Base-by-base conservation (phyloP, 148 eudicot species). In the Vaccinium vitisidaea region DNA sequence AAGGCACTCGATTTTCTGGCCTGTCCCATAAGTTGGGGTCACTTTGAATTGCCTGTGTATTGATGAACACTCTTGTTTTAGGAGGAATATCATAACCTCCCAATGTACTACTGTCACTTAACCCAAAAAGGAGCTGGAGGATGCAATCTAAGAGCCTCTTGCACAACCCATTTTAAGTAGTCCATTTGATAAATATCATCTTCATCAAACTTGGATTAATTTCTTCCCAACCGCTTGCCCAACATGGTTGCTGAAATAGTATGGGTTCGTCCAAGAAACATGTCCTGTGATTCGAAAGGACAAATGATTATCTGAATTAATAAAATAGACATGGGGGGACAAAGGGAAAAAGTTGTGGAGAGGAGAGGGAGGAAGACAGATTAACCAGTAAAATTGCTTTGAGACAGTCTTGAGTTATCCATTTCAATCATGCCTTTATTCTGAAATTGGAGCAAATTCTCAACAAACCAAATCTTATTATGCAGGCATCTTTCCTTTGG, bases 11-110 rank as follows among this genome's bases (percentile, higher is more conserved):
- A 43, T 43, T 6, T 19, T 88, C 81, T 0, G 88, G 90, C 2
- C 49, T 69, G 18, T 81, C 83, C 92, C 91, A 89, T 14, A 16
- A 56, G n/a, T n/a, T n/a, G n/a, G 89, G 90, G 48, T 91, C 90
- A 21, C 84, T 80, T 1, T 83, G 86, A 11, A 91, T 84, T 12
- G 89, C 88, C 84, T 83, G 80, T 6, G 69, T 90, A 67, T 91
- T 91, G 19, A 82, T 49, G 0, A 89, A n/a, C 1, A 89, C 85
- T 39, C 13, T 65, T 30, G 91, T 91, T 13, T 48, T 82, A 6
- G 85, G 84, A 23, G 86, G 69, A 83, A 89, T 85, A 67, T 89
- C 83, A 16, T 89, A 88, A 1, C 87, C 88, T 49, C n/a, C 65
- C 32, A 84, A 4, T 2, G 55, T 84, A 4, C 15, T 30, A 18